Evolutionary conservation across 2,329 filamentous ascomycete species (phyloP), one percentile per base, ranked within the genome.

Genomic region (Karstenula rhodostoma): DNA sequence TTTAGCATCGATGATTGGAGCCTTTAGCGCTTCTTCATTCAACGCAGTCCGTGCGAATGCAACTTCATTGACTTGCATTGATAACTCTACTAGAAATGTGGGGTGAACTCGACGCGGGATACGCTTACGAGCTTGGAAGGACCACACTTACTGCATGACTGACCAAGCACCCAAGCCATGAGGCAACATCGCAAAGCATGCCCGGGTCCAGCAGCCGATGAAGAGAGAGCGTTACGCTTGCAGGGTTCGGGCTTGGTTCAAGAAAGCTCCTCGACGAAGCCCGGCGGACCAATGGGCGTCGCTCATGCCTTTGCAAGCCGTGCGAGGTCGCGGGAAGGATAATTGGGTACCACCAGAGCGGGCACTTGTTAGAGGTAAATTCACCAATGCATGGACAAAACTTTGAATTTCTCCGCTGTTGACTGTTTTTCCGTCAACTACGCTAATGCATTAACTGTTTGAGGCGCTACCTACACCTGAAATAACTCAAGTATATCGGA

Each of bases 1-100:
- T 61, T 62, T 17, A 23, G 29, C 19, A 43, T n/a, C 22, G 17
- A 29, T 50, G 42, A 61, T 61, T 61, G 54, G 59, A 25, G 35
- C 35, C 47, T 35, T 19, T 49, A 57, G 57, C 57, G 46, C 57
- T 59, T 50, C 37, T n/a, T 25, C 25, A 44, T 37, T 19, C 52
- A 15, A 37, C 42, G 54, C 25, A 55, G 27, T 47, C 17, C 19
- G 23, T 37, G n/a, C 25, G 44, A n/a, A 25, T 35, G 23, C 42
- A 22, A 46, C 29, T 33, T 8, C 19, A 32, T 22, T n/a, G 40
- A 35, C 17, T 4, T 50, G 6, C 12, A 50, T 29, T 15, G 47
- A 35, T 22, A 22, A n/a, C 8, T 22, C 22, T 29, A 5, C 27
- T 29, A 5, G 29, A n/a, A 6, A 13, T 22, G 47, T 27, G 44